A percentile compares a stretch with the other conserved stretches of the same genome.
Evolutionary conservation across 805 yeast genomes (phyloP).

Genomic region (Hanseniaspora valbyensis): DNA sequence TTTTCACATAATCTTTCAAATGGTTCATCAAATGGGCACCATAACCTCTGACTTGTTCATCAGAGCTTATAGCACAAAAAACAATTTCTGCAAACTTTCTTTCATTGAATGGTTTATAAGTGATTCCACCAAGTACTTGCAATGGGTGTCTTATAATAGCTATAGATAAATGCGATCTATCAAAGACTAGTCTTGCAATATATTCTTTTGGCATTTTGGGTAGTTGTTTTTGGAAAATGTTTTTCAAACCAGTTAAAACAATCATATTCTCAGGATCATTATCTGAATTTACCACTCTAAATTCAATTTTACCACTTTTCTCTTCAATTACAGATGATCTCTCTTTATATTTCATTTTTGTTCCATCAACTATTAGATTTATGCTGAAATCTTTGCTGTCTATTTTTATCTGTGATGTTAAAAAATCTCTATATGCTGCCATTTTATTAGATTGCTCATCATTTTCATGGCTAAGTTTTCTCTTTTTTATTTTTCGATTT

Average conservation of each 20-base stretch:
- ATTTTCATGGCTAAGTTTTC: slow-evolving; percentile 8
- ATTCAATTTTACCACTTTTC: slow-evolving; percentile 82
- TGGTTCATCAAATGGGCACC: slow-evolving; percentile 99
- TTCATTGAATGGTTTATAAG: slow-evolving; percentile 85
- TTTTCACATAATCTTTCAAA: slow-evolving; percentile 84
- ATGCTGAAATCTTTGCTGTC: slow-evolving; percentile 32
- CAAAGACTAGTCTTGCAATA: slow-evolving; percentile 88
- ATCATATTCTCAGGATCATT: slow-evolving; percentile 76
- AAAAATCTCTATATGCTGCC: slow-evolving; percentile 20
- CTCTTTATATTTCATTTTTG: slow-evolving; percentile 71
- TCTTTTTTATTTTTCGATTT: slow-evolving; percentile 10
- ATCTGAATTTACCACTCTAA: slow-evolving; percentile 93
- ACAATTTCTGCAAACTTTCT: slow-evolving; percentile 95
- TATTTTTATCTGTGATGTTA: slow-evolving; percentile 23
- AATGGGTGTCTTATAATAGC: slow-evolving; percentile 90
- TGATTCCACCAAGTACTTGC: slow-evolving; percentile 95
- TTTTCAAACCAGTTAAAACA: slow-evolving; percentile 87
- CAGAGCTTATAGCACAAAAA: slow-evolving; percentile 92
- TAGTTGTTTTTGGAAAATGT: slow-evolving; percentile 90
- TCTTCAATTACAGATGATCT: slow-evolving; percentile 92
- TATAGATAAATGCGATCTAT: slow-evolving; percentile 85
- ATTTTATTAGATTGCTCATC: slow-evolving; percentile 21
- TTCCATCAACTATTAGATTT: slow-evolving; percentile 52
- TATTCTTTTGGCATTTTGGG: slow-evolving; percentile 99
- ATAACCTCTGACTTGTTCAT: slow-evolving; percentile 96